Percentiles rank a stretch among this genome's conserved stretches.
Conservation (phyloP, 257 asterid species). For the Ilex asprella region DNA sequence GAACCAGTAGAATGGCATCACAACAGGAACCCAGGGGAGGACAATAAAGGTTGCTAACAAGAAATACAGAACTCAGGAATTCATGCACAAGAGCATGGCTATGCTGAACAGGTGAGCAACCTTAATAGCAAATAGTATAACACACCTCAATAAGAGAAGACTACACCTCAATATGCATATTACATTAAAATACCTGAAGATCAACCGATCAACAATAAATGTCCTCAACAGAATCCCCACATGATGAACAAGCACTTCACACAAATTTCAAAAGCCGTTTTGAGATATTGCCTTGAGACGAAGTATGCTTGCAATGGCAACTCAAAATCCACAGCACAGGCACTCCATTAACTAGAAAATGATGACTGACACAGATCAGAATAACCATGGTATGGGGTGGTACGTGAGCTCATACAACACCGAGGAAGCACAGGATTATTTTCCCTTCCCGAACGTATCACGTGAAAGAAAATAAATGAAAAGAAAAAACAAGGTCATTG, state of each 20-base stretch:
- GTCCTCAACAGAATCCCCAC: not conserved
- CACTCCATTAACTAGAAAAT: not conserved
- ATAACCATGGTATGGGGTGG: not conserved
- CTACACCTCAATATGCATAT: constrained; percentile 1
- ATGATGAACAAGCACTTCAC: not conserved
- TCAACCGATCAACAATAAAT: not conserved
- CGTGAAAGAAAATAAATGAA: not conserved
- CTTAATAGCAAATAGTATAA: constrained; percentile 4
- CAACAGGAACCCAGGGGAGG: not conserved
- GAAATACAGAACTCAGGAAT: not conserved
- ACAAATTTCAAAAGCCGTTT: constrained; percentile 5
- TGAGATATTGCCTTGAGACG: not conserved
- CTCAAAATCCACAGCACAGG: not conserved
- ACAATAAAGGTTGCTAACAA: not conserved
- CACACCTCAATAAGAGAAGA: not conserved
- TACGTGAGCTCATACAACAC: not conserved
- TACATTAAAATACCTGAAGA: constrained; percentile 2
- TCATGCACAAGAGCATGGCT: constrained; percentile 9
- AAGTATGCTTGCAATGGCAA: not conserved
- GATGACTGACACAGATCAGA: not conserved
- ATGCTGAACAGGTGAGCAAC: constrained; percentile 3
- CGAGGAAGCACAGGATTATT: not conserved
- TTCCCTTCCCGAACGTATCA: not conserved
- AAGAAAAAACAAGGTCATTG: not conserved
- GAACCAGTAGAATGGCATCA: not conserved